These are phyloP conservation scores for Colletotrichum lindemuthianum DNA, from an alignment of 2,329 filamentous ascomycete species.

Conservation along the genomic window DNA sequence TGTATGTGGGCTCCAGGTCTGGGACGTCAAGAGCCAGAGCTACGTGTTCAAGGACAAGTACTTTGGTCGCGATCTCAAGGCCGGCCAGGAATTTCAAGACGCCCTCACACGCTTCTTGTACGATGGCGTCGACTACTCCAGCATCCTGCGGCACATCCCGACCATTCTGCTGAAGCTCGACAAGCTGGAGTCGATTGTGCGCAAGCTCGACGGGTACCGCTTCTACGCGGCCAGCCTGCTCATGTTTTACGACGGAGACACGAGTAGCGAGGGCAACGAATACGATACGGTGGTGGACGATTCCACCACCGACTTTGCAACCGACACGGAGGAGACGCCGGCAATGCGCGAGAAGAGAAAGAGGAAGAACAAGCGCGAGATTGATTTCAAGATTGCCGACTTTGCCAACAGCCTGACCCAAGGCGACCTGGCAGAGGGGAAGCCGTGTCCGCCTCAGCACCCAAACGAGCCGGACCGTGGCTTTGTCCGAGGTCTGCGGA, in stretches of 20 bases:
- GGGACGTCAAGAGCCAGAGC: constrained; percentile 83
- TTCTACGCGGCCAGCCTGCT: constrained; percentile 96
- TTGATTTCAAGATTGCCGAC: constrained; percentile 97
- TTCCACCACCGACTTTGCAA: constrained; percentile 67
- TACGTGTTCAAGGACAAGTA: constrained; percentile 99
- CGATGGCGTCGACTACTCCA: constrained; percentile 83
- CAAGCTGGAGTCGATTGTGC: constrained; percentile 84
- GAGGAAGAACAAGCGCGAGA: constrained; percentile 66
- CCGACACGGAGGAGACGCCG: constrained; percentile 65
- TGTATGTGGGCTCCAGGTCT: constrained; percentile 95
- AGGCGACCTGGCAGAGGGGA: constrained; percentile 73
- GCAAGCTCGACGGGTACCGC: constrained; percentile 82
- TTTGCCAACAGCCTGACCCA: constrained; percentile 98
- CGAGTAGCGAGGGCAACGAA: constrained; percentile 57
- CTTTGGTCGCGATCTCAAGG: constrained; percentile 88
- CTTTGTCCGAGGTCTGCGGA: constrained; percentile 85
- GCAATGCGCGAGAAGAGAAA: constrained; percentile 51
- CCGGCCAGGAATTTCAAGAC: constrained; percentile 87
- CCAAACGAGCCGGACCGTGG: constrained; percentile 85
- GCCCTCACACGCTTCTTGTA: constrained; percentile 91
- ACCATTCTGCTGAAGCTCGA: constrained; percentile 85
- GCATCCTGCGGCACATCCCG: constrained; percentile 87
- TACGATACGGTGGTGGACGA: constrained; percentile 65
- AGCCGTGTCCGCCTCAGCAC: constrained; percentile 82
- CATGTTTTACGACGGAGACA: constrained; percentile 94